Base-by-base conservation (phyloP, 805 yeast genomes). In the Hanseniaspora valbyensis region DNA sequence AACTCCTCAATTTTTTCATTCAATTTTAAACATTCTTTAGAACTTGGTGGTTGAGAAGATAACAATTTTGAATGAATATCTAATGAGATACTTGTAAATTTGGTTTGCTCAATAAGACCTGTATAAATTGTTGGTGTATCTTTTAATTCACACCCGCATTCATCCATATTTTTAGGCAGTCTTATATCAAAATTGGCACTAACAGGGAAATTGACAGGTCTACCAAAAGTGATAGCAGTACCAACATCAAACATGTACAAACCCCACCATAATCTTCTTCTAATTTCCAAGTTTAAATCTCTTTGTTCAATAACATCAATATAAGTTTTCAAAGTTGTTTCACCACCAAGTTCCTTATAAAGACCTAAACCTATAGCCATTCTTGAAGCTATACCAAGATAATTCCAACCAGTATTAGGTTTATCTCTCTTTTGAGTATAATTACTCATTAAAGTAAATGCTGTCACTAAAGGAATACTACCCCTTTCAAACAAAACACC, bases 231-330 rank as follows among this genome's bases (percentile, higher is more conserved):
- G 21, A 80, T 68, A 1, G 82, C 75, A 16, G 82, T 75, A 48
- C 81, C 80, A 16, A 78, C 74, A 61, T 79, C 85, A 56, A 77
- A 77, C 46, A 75, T 72, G 55, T 75, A 78, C 9, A 81, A 56
- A 1, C 81, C 80, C 82, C 84, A 80, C 83, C 84, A 81, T 29
- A 78, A 61, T 50, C 84, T 64, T 57, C 83, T 67, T 55, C 83
- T 69, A 60, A 74, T 69, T 56, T 78, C 84, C 46, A 71, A 61
- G 14, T 46, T 46, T 12, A 32, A 9, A 5, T 18, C 52, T 64
- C 65, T 18, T 67, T 59, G 48, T 60, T 59, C 22, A 49, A 42
- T 13, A 9, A 36, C n/a, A 13, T 21, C 30, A n/a, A 7, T 19
- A 2, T 5, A 19, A 12, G n/a, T 13, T 2, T 14, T 19, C 13